Base-by-base conservation (phyloP, 306 rosid genomes). In the Nissolia schottii region DNA sequence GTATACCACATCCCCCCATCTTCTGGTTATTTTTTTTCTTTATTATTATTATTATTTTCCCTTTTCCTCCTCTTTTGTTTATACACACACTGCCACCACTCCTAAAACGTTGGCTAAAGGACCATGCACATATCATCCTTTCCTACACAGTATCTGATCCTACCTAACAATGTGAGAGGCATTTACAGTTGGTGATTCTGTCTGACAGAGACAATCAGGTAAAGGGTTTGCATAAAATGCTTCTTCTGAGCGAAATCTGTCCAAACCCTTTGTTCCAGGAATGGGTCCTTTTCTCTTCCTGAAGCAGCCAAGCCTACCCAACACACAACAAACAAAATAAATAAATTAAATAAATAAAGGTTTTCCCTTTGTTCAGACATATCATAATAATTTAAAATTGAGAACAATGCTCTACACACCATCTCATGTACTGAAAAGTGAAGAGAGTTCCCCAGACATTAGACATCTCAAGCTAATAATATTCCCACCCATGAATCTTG, bases 171-270 rank as follows among this genome's bases (percentile, higher is more conserved):
- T 29, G 77, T 65, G 49, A 23, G 87, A 77, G 15, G 66, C 48
- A 67, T 78, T 81, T 32, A 18, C 35, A 53, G 64, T 82, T 5
- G 81, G 62, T 31, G 79, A 64, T 79, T 74, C 83, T 69, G 71
- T 85, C 78, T 64, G 85, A 82, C 98, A 91, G 63, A 94, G 70
- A 85, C 99, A 94, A 76, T 85, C 97, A 0, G 99, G 97, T 72
- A 85, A 82, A 73, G 99, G 96, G 71, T 94, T 91, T 34, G 90
- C 87, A 60, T 91, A 94, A 76, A 89, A 94, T 15, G 97, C 77
- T 84, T 94, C 97, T 84, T 94, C 99, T 16, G 94, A 91, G 3
- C 98, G 97, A 79, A 94, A 91, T 64, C 98, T 91, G 27, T 91
- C 92, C 61, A 74, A 74, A 16, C 97, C 99, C 83, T 67, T 94